Conservation (phyloP, 2,329 filamentous ascomycete species). For the Calonectria multiphialidica region DNA sequence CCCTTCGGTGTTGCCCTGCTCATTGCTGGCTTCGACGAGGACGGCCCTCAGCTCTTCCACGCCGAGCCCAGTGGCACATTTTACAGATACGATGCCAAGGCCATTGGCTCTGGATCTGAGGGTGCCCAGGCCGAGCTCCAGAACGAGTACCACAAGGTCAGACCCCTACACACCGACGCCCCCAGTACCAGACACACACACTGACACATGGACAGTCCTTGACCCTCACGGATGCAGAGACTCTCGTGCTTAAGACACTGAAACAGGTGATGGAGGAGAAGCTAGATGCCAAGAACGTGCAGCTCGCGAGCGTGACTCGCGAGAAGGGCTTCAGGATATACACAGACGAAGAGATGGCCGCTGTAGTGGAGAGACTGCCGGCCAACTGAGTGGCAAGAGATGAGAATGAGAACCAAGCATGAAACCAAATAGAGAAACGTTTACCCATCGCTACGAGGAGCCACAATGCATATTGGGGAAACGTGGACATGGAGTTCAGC, state of each 20-base stretch:
- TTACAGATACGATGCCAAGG: constrained; percentile 99
- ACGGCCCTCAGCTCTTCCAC: constrained; percentile 96
- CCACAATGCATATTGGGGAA: constrained; percentile 28
- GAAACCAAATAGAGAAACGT: constrained; percentile 30
- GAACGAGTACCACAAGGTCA: constrained; percentile 95
- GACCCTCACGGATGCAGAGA: constrained; percentile 92
- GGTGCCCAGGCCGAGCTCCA: constrained; percentile 98
- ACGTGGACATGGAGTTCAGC: constrained; percentile 23
- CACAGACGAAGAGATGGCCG: constrained; percentile 95
- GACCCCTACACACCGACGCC: constrained; percentile 19
- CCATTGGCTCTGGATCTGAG: constrained; percentile 96
- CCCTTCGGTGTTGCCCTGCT: constrained; percentile 97
- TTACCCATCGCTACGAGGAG: constrained; percentile 25
- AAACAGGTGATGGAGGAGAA: constrained; percentile 99
- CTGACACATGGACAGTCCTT: constrained; percentile 71
- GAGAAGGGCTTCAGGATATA: constrained; percentile 99
- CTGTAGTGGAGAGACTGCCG: constrained; percentile 86
- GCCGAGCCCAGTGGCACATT: constrained; percentile 98
- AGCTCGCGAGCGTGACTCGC: constrained; percentile 97
- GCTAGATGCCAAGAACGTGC: constrained; percentile 97
- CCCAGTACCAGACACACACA: not conserved
- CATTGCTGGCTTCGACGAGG: constrained; percentile 97
- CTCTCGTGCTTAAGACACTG: constrained; percentile 94
- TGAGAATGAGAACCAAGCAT: constrained; percentile 37
- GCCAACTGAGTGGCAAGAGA: constrained; percentile 62